Percentiles rank a stretch among this genome's conserved stretches.
phyloP scores from a whole-genome alignment of 2,329 filamentous ascomycete species.

The Venturiaceae sp. region DNA sequence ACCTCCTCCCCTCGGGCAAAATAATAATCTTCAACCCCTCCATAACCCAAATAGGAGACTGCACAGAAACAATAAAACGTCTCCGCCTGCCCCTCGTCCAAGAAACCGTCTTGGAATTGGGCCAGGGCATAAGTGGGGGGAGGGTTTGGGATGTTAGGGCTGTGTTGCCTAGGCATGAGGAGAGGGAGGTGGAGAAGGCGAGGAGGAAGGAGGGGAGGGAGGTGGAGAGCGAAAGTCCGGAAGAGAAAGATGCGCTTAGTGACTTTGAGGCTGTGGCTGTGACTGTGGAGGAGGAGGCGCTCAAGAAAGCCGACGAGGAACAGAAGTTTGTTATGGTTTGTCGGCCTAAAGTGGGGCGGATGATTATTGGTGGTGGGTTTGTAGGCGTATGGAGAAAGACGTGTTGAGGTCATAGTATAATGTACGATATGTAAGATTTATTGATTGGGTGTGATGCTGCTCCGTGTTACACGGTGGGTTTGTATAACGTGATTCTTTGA shows the following conservation, averaged over 20 bases:
- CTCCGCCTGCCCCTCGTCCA: slow-evolving; percentile 46
- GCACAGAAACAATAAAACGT: slow-evolving; percentile 44
- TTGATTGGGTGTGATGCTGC: no score
- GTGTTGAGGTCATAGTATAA: neutral
- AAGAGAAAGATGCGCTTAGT: slow-evolving; percentile 1
- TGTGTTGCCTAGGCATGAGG: slow-evolving; percentile 28
- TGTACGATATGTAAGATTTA: neutral
- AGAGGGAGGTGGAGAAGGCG: neutral
- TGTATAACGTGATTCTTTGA: no score
- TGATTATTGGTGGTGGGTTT: slow-evolving; percentile 27
- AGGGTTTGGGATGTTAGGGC: slow-evolving; percentile 55
- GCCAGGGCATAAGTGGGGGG: slow-evolving; percentile 41
- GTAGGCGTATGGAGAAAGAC: slow-evolving; percentile 12
- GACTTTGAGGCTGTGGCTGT: neutral
- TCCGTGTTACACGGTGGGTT: no score
- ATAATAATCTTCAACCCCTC: slow-evolving; percentile 67
- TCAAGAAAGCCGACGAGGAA: neutral
- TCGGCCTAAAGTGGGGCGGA: slow-evolving; percentile 28
- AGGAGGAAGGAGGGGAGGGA: slow-evolving; percentile 3
- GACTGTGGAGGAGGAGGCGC: slow-evolving; percentile 3
- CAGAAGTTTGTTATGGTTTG: slow-evolving; percentile 22
- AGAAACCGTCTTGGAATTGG: slow-evolving; percentile 52
- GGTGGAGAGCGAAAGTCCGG: slow-evolving; percentile 2
- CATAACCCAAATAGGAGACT: slow-evolving; percentile 66
- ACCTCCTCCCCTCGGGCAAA: slow-evolving; percentile 53